phyloP scores from a whole-genome alignment of 352 stramenopile species.

The Pythium rishiriense region DNA sequence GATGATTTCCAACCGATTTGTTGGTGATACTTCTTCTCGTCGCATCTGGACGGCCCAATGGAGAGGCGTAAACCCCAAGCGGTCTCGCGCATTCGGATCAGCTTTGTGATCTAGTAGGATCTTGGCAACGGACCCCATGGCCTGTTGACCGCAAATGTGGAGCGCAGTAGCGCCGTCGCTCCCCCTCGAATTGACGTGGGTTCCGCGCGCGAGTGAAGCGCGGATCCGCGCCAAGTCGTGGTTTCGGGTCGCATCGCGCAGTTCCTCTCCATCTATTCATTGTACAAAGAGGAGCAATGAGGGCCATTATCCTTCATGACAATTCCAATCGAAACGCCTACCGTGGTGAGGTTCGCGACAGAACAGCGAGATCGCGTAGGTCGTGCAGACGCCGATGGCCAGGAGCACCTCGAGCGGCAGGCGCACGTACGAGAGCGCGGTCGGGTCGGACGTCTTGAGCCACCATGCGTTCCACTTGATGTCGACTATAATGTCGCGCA shows the following conservation, averaged over 20 bases:
- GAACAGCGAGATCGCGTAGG: slow-evolving; percentile 65
- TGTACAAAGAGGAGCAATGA: background rate
- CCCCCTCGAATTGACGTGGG: slow-evolving; percentile 47
- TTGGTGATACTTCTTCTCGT: slow-evolving; percentile 64
- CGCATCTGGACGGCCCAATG: slow-evolving; percentile 85
- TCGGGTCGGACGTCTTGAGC: slow-evolving; percentile 28
- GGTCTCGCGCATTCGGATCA: slow-evolving; percentile 60
- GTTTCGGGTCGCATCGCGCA: slow-evolving; percentile 71
- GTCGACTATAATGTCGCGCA: slow-evolving; percentile 34
- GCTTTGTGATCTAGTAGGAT: slow-evolving; percentile 63
- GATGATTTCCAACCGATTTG: slow-evolving; percentile 73
- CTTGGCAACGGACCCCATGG: slow-evolving; percentile 53
- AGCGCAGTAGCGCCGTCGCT: slow-evolving; percentile 68
- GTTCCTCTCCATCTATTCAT: slow-evolving; percentile 73
- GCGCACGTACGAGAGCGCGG: slow-evolving; percentile 36
- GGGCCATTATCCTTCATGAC: background rate
- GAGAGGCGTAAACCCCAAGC: slow-evolving; percentile 71
- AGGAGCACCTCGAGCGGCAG: slow-evolving; percentile 50
- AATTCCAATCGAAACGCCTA: slow-evolving; percentile 24
- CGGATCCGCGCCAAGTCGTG: slow-evolving; percentile 68
- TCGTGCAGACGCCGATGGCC: slow-evolving; percentile 44
- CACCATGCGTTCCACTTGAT: slow-evolving; percentile 36
- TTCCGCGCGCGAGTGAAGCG: slow-evolving; percentile 56
- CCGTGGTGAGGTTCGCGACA: slow-evolving; percentile 70
- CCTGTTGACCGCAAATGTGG: slow-evolving; percentile 82